Base-by-base conservation (phyloP, 306 rosid species). In the Canavalia gladiata region DNA sequence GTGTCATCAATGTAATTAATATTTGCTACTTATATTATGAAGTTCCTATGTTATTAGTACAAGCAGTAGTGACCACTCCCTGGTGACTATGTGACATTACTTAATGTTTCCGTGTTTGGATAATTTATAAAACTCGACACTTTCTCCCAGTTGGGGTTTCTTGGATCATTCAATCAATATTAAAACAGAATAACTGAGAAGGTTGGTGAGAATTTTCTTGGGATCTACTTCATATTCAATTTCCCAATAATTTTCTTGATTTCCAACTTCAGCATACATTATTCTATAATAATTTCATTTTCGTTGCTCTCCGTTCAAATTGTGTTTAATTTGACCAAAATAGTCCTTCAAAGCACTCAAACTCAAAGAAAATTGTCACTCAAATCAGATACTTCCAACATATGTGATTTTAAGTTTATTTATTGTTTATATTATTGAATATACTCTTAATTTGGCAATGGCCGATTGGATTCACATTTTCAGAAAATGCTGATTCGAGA, bases 151-250 rank as follows among this genome's bases (percentile, higher is more conserved):
- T 74, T 56, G 64, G 57, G 31, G 30, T 11, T 76, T 75, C 83
- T 87, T 75, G 83, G 85, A 84, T 84, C 81, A 8, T 58, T 78
- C 84, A 68, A 74, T 1, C 28, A n/a, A 76, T n/a, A 62, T 72
- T 41, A 66, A 65, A 31, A 47, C 55, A 11, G 11, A 18, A 34
- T 0, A 42, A 52, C 39, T 18, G 8, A 41, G 41, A 51, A 30
- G 30, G 7, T 82, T 73, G 2, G 8, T 67, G 33, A 33, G 63
- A 28, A 43, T 67, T 69, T 82, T 66, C 64, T 70, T 29, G 83
- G 87, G 79, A 76, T 87, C 79, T 81, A 30, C 80, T 84, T 74
- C 54, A 70, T 29, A 65, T 86, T 75, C 85, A 46, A 64, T 37
- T 76, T 64, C 71, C 78, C 63, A 58, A 70, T 52, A 34, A 65